phyloP scores from a whole-genome alignment of 805 yeast genomes.

The Candida wancherniae region DNA sequence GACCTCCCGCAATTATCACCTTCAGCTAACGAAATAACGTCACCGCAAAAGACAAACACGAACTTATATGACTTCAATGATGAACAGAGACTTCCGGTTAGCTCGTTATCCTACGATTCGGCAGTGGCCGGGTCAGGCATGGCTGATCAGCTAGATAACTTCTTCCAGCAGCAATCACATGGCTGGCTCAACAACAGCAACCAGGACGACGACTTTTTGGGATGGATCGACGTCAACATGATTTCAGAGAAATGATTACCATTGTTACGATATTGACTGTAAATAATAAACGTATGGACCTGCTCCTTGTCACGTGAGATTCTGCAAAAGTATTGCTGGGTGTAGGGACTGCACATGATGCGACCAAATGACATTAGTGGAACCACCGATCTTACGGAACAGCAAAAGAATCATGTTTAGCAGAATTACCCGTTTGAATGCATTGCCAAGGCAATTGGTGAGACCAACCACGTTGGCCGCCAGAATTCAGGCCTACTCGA shows the following conservation, averaged over 20 bases:
- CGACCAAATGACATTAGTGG: too few species aligned
- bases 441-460: constrained; percentile 9
- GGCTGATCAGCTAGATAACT: constrained; percentile 45
- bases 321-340: not conserved
- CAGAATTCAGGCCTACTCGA: constrained; percentile 14
- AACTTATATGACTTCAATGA: constrained; percentile 4
- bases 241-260: constrained; percentile 10
- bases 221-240: constrained; percentile 82
- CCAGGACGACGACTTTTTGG: constrained; percentile 79
- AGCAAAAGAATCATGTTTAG: constrained; percentile 8
- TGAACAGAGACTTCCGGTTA: constrained; percentile 6
- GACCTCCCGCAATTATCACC: constrained; percentile 1
- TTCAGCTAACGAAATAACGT: constrained; percentile 1
- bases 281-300: not conserved
- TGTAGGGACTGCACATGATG: not conserved
- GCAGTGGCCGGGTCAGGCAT: constrained; percentile 13
- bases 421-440: constrained; percentile 12
- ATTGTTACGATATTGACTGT: constrained; percentile 1
- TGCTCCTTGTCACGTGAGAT: constrained; percentile 7
- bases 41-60: too few species aligned
- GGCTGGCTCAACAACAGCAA: constrained; percentile 73
- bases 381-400: not conserved
- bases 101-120: constrained; percentile 7
- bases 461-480: constrained; percentile 10
- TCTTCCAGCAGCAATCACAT: constrained; percentile 75